These are phyloP conservation scores for Hyphopichia wangnamkhiaoensis DNA, from an alignment of 1,139 yeast genomes.

Conservation along the genomic window DNA sequence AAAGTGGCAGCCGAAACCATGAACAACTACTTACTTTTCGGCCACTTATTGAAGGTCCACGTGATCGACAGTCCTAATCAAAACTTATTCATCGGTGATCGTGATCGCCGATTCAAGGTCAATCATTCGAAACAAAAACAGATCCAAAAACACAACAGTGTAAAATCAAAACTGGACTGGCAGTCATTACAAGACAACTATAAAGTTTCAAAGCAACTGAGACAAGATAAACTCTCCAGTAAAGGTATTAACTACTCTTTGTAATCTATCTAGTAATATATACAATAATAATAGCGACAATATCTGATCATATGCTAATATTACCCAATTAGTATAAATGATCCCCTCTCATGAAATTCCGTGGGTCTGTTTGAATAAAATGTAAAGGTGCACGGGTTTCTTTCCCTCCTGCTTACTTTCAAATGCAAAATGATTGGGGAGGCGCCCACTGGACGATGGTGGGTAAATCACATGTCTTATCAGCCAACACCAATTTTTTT, in stretches of 20 bases:
- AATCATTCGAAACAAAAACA: constrained; percentile 53
- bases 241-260: constrained; percentile 50
- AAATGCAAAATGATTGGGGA: not conserved
- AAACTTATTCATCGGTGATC: constrained; percentile 37
- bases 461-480: too few relatives aligned
- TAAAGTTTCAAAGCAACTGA: constrained; percentile 44
- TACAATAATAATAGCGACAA: not conserved
- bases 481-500: too few relatives aligned
- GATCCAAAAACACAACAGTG: constrained; percentile 54
- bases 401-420: not conserved
- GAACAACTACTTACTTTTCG: constrained; percentile 89
- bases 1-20: constrained; percentile 89
- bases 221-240: constrained; percentile 47
- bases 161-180: constrained; percentile 62
- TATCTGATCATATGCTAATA: too few relatives aligned
- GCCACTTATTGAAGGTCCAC: constrained; percentile 76
- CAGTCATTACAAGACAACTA: constrained; percentile 46
- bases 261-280: constrained; percentile 1
- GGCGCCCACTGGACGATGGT: not conserved
- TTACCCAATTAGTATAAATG: constrained; percentile 2
- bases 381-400: not conserved
- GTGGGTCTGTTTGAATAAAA: too few relatives aligned
- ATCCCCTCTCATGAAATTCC: too few relatives aligned
- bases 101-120: constrained; percentile 54
- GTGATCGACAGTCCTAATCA: constrained; percentile 42